Evolutionary conservation across 305 asterid genomes (phyloP).

Genomic region (Fraxinus albicans): DNA sequence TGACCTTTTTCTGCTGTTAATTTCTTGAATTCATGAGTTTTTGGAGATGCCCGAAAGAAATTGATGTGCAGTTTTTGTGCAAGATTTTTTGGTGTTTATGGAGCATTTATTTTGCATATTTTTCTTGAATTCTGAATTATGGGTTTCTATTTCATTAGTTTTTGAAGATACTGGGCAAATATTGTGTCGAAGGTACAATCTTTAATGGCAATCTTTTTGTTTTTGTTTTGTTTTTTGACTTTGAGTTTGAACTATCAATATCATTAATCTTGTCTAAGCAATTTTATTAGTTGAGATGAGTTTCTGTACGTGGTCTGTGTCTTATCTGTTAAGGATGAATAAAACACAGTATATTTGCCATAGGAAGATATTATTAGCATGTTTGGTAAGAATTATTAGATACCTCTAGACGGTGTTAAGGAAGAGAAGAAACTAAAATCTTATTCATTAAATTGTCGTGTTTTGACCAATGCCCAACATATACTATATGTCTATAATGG

Average conservation of each 20-base stretch:
- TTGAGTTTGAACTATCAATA: neutral
- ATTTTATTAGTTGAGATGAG: constrained; percentile 6
- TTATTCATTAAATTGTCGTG: neutral
- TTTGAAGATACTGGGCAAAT: constrained; percentile 22
- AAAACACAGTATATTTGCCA: neutral
- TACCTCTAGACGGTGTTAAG: neutral
- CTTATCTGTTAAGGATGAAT: neutral
- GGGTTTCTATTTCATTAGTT: constrained; percentile 14
- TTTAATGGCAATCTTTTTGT: neutral
- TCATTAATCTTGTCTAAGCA: constrained; percentile 1
- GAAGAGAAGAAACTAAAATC: neutral
- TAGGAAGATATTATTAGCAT: neutral
- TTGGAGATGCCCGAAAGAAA: constrained; percentile 26
- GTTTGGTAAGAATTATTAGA: neutral
- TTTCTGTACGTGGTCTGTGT: neutral
- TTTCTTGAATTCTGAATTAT: neutral
- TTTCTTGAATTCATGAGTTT: constrained; percentile 27
- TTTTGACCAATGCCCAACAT: neutral
- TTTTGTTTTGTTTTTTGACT: neutral
- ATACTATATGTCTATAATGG: neutral
- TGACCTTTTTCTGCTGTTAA: constrained; percentile 8
- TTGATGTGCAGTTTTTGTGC: constrained; percentile 30
- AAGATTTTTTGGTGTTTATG: neutral
- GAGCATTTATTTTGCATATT: constrained; percentile 18
- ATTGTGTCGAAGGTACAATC: neutral